Evolutionary conservation across 2,329 filamentous ascomycete species (phyloP), one percentile per base, ranked within the genome.

Genomic region (Myriosclerotinia scirpicola): DNA sequence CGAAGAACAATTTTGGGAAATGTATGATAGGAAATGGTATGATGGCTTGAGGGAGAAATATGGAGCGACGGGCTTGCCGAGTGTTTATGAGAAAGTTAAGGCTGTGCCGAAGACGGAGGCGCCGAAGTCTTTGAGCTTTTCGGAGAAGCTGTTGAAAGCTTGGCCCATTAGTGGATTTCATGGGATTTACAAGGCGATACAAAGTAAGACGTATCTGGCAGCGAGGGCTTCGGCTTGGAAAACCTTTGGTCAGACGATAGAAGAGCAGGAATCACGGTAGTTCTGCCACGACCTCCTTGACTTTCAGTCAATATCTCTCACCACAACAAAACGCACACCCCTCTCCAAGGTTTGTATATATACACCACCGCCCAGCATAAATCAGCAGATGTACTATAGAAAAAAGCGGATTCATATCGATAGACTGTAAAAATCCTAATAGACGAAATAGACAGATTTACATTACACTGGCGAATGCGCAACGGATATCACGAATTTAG

Each of bases 71-170:
- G 80, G 81, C 8, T 78, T 92, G 72, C 89, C 89, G 36, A 87
- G 80, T 55, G 87, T 92, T 6, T 90, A 87, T 77, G 87, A 91
- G 73, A 92, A 92, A 78, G 86, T 90, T 54, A 83, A 82, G 69
- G 84, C 88, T 36, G 54, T 46, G 7, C 63, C 63, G 2, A 81
- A 83, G 70, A 78, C 83, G 22, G 79, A 80, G 46, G 81, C 83
- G 69, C 79, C 83, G 34, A 79, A 80, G 63, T 77, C 79, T 3
- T 80, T 81, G 67, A 76, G 79, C 59, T 75, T 76, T 61, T 78
- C 78, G 69, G 75, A 78, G 67, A 75, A 72, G 66, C 70, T 80
- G 65, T 79, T 79, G 64, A 69, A 82, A 54, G 84, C 82, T 76
- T 83, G 82, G 81, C 87, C 87, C 0, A 72, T 88, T 20, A 84